Base-by-base conservation (phyloP, 2,329 filamentous ascomycete genomes). In the Beauveria bassiana region DNA sequence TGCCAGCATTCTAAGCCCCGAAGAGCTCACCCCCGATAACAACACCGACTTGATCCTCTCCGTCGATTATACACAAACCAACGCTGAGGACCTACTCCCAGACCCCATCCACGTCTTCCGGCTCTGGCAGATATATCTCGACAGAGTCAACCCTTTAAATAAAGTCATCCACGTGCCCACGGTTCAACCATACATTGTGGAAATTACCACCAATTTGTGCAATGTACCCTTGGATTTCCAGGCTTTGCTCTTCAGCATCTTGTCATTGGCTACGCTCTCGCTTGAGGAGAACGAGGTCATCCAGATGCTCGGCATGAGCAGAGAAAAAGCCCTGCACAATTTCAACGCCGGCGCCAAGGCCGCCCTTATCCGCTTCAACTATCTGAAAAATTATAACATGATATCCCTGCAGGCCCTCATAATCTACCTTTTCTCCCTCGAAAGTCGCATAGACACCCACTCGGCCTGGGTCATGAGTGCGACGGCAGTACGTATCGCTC, bases 91-190 rank as follows among this genome's bases (percentile, higher is more conserved):
- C 16, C 74, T 89, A 69, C 86, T 88, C 66, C 89, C 90, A 0
- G 77, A 84, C 5, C 81, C 86, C 0, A 79, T 84, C 14, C 84
- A 90, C 40, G 82, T 89, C 28, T 86, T 90, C 67, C 80, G 81
- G 56, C 78, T 93, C 5, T 93, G 90, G 90, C 87, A 91, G 70
- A 77, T 85, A 9, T 92, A 87, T 65, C 75, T 91, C 6, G 85
- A 90, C 54, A 86, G 90, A 64, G 85, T 93, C 61, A 89, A 93
- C 67, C 89, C 89, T 0, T 71, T 91, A 51, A 84, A 85, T 66
- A 93, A 92, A 70, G 75, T 84, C 51, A 85, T 91, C 26, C 90
- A 93, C 69, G 81, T 87, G 1, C 89, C 89, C 0, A 86, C 86
- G 0, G 72, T 91, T 4, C 86, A 91, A 67, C 80, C 82, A 2